Conservation (phyloP, 2,329 filamentous ascomycete genomes). For the Paraconiothyrium brasiliense region DNA sequence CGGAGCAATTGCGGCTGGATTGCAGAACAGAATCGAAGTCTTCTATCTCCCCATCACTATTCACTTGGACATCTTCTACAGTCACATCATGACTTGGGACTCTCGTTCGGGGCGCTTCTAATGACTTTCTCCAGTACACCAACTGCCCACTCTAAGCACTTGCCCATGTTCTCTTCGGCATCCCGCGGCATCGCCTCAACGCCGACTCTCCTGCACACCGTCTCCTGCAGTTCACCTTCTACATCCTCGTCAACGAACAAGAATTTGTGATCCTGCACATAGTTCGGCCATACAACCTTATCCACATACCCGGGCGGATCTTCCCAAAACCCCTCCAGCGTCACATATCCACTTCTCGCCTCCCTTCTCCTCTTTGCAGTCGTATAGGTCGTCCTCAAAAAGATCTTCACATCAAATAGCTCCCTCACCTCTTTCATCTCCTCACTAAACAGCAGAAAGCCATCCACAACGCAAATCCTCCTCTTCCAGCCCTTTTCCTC, state of each 20-base stretch:
- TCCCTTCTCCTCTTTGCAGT: slow-evolving; percentile 72
- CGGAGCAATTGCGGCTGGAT: slow-evolving; percentile 2
- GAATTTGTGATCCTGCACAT: slow-evolving; percentile 81
- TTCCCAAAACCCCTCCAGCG: slow-evolving; percentile 86
- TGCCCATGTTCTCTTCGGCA: slow-evolving; percentile 45
- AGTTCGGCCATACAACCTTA: slow-evolving; percentile 94
- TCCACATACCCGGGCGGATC: slow-evolving; percentile 96
- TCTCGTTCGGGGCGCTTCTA: slow-evolving; percentile 8
- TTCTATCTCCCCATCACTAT: background rate
- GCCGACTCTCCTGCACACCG: slow-evolving; percentile 41
- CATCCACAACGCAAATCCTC: slow-evolving; percentile 76
- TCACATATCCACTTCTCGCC: slow-evolving; percentile 79
- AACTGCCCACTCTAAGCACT: slow-evolving; percentile 45
- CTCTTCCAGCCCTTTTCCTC: slow-evolving; percentile 30
- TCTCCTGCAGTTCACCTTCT: slow-evolving; percentile 62
- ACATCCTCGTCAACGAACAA: slow-evolving; percentile 78
- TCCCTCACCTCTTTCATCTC: slow-evolving; percentile 62
- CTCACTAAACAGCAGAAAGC: slow-evolving; percentile 82
- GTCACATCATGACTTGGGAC: background rate
- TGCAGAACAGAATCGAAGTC: slow-evolving; percentile 17
- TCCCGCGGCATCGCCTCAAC: slow-evolving; percentile 53
- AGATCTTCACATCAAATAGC: slow-evolving; percentile 78
- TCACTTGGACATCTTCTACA: background rate
- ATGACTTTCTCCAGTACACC: slow-evolving; percentile 34
- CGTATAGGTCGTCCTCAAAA: slow-evolving; percentile 73